Base-by-base conservation (phyloP, 306 rosid species). In the Cucurbita moschata region DNA sequence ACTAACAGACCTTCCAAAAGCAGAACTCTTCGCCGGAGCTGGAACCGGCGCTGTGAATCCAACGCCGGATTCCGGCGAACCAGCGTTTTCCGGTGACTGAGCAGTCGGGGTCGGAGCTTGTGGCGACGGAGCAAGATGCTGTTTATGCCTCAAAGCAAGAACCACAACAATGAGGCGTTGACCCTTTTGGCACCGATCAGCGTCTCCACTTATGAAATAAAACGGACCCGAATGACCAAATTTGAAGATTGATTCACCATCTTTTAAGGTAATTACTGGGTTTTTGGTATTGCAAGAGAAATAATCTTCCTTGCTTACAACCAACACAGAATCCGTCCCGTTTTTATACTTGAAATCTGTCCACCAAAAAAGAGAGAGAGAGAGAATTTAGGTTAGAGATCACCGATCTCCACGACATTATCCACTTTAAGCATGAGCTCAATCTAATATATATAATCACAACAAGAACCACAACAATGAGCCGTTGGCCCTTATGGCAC, bases 281-380 rank as follows among this genome's bases (percentile, higher is more conserved):
- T n/a, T 78, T 7, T 80, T 80, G 61, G 69, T 83, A 82, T 88
- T 85, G 83, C 96, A 89, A 1, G 88, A 77, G 70, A 76, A 56
- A 53, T 81, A 88, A 47, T 89, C 86, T 23, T 90, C 84, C 39
- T 83, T 84, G n/a, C 80, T 82, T 76, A 92, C 87, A 51, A 79
- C 85, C 81, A 88, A 38, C 38, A 92, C 88, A 0, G 95, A 85
- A 64, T 92, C 86, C 23, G 71, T 71, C 4, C 77, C 89, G 59
- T 85, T 78, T 55, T 75, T 78, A 86, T 85, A 89, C 83, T 78
- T 89, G 86, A 89, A 92, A 86, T 51, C 98, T 88, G 74, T 77
- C 15, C 9, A n/a, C n/a, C 71, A 14, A 15, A 44, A 68, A 30
- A 30, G 1, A 26, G 2, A n/a, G n/a, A n/a, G n/a, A n/a, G n/a